Evolutionary conservation across 176 grass and related monocot species (phyloP).

Genomic region (Phoenix roebelenii): DNA sequence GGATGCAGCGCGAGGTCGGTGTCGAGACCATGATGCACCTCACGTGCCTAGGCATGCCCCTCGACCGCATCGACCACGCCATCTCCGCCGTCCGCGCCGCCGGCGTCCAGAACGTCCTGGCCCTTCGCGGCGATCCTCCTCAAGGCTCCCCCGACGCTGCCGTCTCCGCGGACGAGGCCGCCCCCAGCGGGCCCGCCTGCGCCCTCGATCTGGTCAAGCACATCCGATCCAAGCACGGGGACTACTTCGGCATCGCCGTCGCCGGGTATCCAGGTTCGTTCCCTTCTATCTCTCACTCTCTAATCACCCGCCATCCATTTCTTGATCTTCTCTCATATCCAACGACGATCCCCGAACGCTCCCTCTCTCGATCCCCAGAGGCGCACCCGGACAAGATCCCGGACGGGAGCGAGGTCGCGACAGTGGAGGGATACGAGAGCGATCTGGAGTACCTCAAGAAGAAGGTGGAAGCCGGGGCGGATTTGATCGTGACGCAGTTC

Average conservation of each 20-base stretch:
- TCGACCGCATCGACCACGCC: slow-evolving; percentile 12
- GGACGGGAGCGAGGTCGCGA: slow-evolving; percentile 23
- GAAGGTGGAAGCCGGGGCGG: slow-evolving; percentile 26
- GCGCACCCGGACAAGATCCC: slow-evolving; percentile 25
- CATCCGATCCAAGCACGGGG: slow-evolving; percentile 23
- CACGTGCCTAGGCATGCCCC: slow-evolving; percentile 25
- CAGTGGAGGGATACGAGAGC: slow-evolving; percentile 24
- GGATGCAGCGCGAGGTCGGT: slow-evolving; percentile 22
- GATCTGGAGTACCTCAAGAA: slow-evolving; percentile 26
- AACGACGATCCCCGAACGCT: no score
- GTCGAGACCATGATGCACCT: slow-evolving; percentile 34
- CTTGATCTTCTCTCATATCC: no score
- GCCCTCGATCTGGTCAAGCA: slow-evolving; percentile 28
- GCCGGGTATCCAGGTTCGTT: slow-evolving; percentile 28
- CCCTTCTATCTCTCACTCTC: no score
- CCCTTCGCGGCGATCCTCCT: slow-evolving; percentile 27
- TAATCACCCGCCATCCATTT: no score
- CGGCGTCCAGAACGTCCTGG: slow-evolving; percentile 22
- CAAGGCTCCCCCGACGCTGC: slow-evolving; percentile 1
- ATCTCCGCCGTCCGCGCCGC: background rate
- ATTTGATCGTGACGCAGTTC: slow-evolving; percentile 27
- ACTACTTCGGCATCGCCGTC: slow-evolving; percentile 18
- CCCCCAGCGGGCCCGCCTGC: background rate
- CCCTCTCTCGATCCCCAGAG: slow-evolving; percentile 8
- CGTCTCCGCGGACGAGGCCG: no score